These are phyloP conservation scores for Picocystis sp. DNA, from an alignment of 163 green algal genomes.

Conservation along the genomic window DNA sequence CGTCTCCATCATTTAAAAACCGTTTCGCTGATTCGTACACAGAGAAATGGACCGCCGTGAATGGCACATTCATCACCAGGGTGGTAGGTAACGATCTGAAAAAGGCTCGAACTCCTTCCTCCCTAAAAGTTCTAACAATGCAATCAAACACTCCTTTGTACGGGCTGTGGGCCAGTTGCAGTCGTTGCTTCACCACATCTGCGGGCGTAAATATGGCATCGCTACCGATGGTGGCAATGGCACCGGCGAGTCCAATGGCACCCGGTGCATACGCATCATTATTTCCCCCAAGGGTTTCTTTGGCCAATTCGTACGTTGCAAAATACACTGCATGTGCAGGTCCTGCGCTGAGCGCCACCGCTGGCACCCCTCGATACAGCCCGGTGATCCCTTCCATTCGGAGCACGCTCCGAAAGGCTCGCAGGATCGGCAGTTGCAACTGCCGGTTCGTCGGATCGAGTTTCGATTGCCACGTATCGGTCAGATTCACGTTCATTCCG, in stretches of 20 bases:
- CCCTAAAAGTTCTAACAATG: slow-evolving; percentile 22
- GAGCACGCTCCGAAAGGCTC: neutral
- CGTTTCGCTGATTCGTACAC: slow-evolving; percentile 82
- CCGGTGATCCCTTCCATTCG: slow-evolving; percentile 18
- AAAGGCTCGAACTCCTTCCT: slow-evolving; percentile 68
- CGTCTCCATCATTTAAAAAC: slow-evolving; percentile 24
- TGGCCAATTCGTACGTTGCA: slow-evolving; percentile 73
- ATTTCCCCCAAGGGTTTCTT: slow-evolving; percentile 47
- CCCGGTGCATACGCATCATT: slow-evolving; percentile 34
- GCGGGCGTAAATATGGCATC: slow-evolving; percentile 84
- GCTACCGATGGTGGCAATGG: slow-evolving; percentile 63
- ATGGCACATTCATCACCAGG: slow-evolving; percentile 95
- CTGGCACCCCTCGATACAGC: slow-evolving; percentile 76
- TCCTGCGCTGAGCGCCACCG: slow-evolving; percentile 65
- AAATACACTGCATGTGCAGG: slow-evolving; percentile 92
- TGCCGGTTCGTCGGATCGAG: too few species aligned
- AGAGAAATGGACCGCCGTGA: slow-evolving; percentile 80
- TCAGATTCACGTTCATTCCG: too few species aligned
- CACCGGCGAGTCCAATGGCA: slow-evolving; percentile 37
- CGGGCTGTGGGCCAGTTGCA: slow-evolving; percentile 57
- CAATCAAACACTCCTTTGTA: slow-evolving; percentile 54
- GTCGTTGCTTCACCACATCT: slow-evolving; percentile 91
- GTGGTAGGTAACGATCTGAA: slow-evolving; percentile 85
- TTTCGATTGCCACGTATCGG: neutral
- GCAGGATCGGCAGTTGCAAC: neutral